Percentiles rank a stretch among this genome's conserved stretches.
Evolutionary conservation across 2,329 filamentous ascomycete genomes (phyloP).

Genomic region (Colletotrichum trifolii): DNA sequence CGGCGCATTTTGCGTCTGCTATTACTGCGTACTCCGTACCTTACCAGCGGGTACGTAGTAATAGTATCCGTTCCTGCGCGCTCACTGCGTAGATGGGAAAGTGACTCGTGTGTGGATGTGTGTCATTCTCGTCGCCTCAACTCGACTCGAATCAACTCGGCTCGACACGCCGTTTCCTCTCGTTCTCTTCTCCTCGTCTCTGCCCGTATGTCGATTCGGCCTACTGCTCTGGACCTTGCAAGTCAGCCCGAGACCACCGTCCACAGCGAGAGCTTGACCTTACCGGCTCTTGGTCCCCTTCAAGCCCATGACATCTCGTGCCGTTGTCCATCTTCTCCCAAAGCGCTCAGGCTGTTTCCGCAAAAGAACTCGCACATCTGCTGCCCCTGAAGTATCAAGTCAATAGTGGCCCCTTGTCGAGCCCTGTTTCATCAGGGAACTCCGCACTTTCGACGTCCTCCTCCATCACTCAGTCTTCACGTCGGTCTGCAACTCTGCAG

Average conservation of each 20-base stretch:
- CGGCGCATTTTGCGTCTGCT: slow-evolving; percentile 7
- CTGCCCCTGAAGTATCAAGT: slow-evolving; percentile 42
- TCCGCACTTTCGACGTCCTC: slow-evolving; percentile 34
- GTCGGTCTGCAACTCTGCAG: neutral
- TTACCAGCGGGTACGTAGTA: no score
- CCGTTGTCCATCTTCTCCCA: slow-evolving; percentile 5
- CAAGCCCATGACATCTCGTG: neutral
- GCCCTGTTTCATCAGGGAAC: slow-evolving; percentile 37
- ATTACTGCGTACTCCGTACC: no score
- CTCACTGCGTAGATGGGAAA: neutral
- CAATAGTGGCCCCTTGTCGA: slow-evolving; percentile 36
- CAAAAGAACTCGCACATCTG: slow-evolving; percentile 33
- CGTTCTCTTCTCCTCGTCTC: no score
- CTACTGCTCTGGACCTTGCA: no score
- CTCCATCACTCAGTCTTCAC: slow-evolving; percentile 28
- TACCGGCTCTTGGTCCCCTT: neutral
- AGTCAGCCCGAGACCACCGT: slow-evolving; percentile 5
- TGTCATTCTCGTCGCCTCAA: no score
- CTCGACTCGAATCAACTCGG: neutral
- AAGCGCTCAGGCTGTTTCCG: slow-evolving; percentile 34
- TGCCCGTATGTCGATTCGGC: no score
- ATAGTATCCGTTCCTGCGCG: no score
- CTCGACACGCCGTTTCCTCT: neutral
- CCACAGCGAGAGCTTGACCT: neutral
- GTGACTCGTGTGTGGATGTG: neutral